These are phyloP conservation scores for Pilatotrama ljubarskyi DNA, from an alignment of 768 basidiomycete genomes.

Conservation along the genomic window DNA sequence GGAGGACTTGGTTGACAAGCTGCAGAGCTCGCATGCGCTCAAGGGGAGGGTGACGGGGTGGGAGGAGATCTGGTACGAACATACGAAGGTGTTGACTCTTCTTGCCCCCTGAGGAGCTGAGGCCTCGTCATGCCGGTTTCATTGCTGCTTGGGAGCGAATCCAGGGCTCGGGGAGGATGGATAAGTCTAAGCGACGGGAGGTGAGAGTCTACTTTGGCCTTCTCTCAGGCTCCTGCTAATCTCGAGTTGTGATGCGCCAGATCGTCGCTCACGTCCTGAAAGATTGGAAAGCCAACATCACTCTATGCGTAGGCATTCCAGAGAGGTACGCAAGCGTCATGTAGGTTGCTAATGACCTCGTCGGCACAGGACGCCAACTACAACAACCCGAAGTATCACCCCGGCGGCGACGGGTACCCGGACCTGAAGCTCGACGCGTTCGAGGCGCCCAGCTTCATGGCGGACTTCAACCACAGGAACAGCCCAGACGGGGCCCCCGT, in stretches of 20 bases:
- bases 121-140: conserved; percentile 28
- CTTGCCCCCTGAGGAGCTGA: conserved; percentile 30
- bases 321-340: too few species aligned
- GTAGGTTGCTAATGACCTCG: too few species aligned
- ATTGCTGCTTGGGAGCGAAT: conserved; percentile 12
- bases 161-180: background rate
- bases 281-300: conserved; percentile 16
- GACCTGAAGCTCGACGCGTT: background rate
- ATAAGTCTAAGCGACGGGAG: background rate
- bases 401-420: background rate
- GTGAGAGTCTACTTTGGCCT: background rate
- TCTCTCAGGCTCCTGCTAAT: background rate
- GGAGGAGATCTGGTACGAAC: conserved; percentile 29
- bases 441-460: background rate
- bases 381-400: background rate
- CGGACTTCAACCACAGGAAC: background rate
- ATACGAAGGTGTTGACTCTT: conserved; percentile 21
- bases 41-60: background rate
- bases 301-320: conserved; percentile 9
- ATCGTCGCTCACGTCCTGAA: background rate
- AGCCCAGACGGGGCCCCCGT: background rate
- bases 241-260: background rate
- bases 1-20: background rate
- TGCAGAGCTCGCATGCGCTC: background rate
- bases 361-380: background rate